Percentiles rank a stretch among this genome's conserved stretches.
Evolutionary conservation across 2,329 filamentous ascomycete genomes (phyloP).

Genomic region (Dothistroma pini): DNA sequence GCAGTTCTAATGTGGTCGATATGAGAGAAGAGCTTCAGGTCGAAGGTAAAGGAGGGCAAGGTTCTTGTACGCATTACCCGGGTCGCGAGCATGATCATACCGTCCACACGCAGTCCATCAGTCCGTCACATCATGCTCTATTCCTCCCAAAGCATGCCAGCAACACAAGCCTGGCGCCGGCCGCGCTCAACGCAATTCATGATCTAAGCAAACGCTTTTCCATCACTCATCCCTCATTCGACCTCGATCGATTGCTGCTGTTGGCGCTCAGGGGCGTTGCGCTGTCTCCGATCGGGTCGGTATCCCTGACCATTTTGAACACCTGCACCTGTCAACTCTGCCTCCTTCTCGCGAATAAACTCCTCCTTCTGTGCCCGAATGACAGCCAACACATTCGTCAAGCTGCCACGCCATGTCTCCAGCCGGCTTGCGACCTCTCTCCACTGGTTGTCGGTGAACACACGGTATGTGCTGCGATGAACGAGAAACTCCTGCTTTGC

Average conservation of each 20-base stretch:
- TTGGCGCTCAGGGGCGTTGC: conserved; percentile 24
- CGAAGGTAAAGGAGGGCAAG: conserved; percentile 46
- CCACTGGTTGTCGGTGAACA: conserved; percentile 98
- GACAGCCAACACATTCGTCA: conserved; percentile 73
- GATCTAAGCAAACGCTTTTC: conserved; percentile 3
- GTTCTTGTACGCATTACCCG: not conserved
- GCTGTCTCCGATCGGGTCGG: conserved; percentile 25
- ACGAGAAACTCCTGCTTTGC: conserved; percentile 90
- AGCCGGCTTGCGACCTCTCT: conserved; percentile 85
- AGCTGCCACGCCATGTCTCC: conserved; percentile 83
- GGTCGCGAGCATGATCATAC: not conserved
- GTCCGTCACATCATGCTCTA: not conserved
- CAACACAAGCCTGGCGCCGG: not conserved
- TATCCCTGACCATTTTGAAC: conserved; percentile 19
- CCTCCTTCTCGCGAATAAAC: conserved; percentile 72
- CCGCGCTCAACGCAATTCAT: not conserved
- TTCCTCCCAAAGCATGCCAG: conserved; percentile 1
- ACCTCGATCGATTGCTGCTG: conserved; percentile 27
- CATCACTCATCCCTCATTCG: conserved; percentile 16
- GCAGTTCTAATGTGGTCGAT: conserved; percentile 27
- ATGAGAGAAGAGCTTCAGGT: conserved; percentile 56
- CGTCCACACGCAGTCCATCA: not conserved
- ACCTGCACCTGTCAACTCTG: conserved; percentile 16
- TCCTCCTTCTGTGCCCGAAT: conserved; percentile 78
- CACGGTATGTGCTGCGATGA: conserved; percentile 92